Base-by-base conservation (phyloP, 345 rosid genomes). In the Gossypium raimondii region DNA sequence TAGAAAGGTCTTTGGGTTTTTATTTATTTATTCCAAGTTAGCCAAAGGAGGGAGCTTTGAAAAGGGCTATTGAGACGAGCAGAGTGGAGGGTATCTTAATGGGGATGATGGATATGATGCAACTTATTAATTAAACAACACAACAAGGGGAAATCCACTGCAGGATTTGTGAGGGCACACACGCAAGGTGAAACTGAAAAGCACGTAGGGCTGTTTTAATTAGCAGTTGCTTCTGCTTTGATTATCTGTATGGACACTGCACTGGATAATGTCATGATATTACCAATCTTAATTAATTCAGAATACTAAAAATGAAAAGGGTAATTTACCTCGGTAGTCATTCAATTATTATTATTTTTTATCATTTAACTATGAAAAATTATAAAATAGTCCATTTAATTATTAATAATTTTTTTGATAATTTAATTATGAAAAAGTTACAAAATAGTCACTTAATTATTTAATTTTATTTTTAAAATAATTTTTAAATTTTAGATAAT, bases 361-460 rank as follows among this genome's bases (percentile, higher is more conserved):
- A 4, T 29, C 1, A 29, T 29, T 29, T 29, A 29, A 3, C 0
- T 5, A 34, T 34, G 0, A 34, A 34, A 34, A 34, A 34, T 34
- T 34, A 34, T 34, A 34, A 34, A 34, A 34, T 34, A 5, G 0
- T 34, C 0, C 0, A 29, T 1, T 29, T 29, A 29, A 29, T 34
- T 34, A 4, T 34, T 34, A 34, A 5, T 34, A 29, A 27, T 0
- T 34, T 34, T 34, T 29, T 34, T 34, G 0, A 34, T 29, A 29
- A 4, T 29, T 29, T 29, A 29, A 29, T 29, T 29, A 29, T 29
- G 0, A 0, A 29, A 29, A 29, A 3, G 3, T 29, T 29, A 29
- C 5, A 29, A 29, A 29, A 29, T 4, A 0, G 0, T 29, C 4
- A 29, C 1, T 0, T 29, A 29, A 29, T 0, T 29, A 29, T 29